Conservation (phyloP, 495 filamentous ascomycete species). For the Aspergillus mulundensis region DNA sequence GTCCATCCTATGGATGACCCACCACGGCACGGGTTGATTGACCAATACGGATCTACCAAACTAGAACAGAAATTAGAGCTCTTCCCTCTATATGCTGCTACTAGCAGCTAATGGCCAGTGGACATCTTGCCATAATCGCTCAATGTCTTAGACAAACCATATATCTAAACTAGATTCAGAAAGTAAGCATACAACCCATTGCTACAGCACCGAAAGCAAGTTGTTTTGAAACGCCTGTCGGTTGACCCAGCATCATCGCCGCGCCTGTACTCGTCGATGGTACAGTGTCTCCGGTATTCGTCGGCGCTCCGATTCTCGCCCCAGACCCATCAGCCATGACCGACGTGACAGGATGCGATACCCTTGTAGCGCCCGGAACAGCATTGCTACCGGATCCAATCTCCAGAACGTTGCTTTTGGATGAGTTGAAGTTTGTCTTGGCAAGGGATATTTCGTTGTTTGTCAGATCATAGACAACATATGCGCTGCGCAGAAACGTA, state of each 20-base stretch:
- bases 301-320: conserved; percentile 32
- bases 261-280: conserved; percentile 21
- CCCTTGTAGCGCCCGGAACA: conserved; percentile 68
- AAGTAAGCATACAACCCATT: conserved; percentile 26
- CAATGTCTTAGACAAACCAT: neutral
- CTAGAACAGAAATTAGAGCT: too few relatives aligned
- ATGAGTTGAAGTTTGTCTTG: conserved; percentile 78
- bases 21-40: too few relatives aligned
- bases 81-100: too few relatives aligned
- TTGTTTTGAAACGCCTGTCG: conserved; percentile 21
- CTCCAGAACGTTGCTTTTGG: conserved; percentile 59
- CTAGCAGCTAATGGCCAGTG: too few relatives aligned
- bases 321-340: conserved; percentile 34
- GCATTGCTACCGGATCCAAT: conserved; percentile 60
- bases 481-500: conserved; percentile 88
- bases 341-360: conserved; percentile 58
- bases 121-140: too few relatives aligned
- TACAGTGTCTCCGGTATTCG: conserved; percentile 17
- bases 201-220: conserved; percentile 26
- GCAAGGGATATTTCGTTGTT: conserved; percentile 88
- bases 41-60: too few relatives aligned
- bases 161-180: neutral
- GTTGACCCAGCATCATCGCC: conserved; percentile 7
- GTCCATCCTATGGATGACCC: too few relatives aligned
- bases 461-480: conserved; percentile 84